phyloP scores from a whole-genome alignment of 2,329 filamentous ascomycete genomes.

The Aspergillus uvarum region DNA sequence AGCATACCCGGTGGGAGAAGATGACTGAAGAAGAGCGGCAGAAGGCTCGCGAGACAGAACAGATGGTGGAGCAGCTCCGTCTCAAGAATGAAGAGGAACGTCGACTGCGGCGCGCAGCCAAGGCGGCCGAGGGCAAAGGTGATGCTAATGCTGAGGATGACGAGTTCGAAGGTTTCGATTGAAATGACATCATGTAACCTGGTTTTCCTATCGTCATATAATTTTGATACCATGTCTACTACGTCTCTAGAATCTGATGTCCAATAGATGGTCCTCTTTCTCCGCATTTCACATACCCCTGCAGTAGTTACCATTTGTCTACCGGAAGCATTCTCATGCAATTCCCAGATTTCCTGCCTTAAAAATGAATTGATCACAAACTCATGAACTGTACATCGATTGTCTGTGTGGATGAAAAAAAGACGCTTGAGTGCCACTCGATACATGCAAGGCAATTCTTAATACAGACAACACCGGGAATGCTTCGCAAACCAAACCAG shows the following conservation, averaged over 20 bases:
- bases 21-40: constrained; percentile 71
- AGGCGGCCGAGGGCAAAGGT: constrained; percentile 14
- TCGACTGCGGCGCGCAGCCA: constrained; percentile 18
- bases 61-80: constrained; percentile 65
- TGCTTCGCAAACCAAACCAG: background rate
- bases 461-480: constrained; percentile 1
- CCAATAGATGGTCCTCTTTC: background rate
- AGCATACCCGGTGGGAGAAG: constrained; percentile 61
- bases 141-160: constrained; percentile 31
- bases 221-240: constrained; percentile 5
- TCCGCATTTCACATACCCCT: no score
- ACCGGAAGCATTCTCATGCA: no score
- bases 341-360: no score
- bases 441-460: background rate
- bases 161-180: constrained; percentile 60
- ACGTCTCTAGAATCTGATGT: background rate
- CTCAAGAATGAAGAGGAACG: constrained; percentile 50
- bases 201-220: background rate
- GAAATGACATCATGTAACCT: constrained; percentile 10
- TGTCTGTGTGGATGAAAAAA: background rate
- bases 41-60: constrained; percentile 62
- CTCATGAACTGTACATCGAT: no score
- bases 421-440: constrained; percentile 6
- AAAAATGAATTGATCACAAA: no score
- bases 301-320: no score